Evolutionary conservation across 2,329 filamentous ascomycete species (phyloP).

Genomic region (Penicillium sp.): DNA sequence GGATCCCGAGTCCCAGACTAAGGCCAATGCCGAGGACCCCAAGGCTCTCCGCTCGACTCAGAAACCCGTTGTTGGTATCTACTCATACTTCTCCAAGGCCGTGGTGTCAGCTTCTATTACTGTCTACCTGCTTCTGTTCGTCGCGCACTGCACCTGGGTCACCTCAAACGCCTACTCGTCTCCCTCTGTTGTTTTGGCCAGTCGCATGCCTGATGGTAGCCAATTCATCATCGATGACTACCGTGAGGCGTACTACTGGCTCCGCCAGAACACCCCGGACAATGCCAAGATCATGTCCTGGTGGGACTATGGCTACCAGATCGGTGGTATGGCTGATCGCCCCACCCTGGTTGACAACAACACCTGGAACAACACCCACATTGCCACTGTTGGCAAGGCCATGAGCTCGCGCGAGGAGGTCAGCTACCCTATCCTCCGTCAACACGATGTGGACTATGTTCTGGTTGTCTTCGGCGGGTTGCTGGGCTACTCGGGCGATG

Average conservation of each 20-base stretch:
- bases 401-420: constrained; percentile 98
- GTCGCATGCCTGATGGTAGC: constrained; percentile 86
- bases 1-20: constrained; percentile 45
- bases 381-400: constrained; percentile 97
- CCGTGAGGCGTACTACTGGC: constrained; percentile 98
- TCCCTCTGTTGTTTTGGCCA: constrained; percentile 93
- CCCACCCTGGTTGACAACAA: constrained; percentile 99
- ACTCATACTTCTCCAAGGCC: constrained; percentile 75
- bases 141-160: constrained; percentile 98
- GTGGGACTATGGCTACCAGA: constrained; percentile 99
- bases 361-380: constrained; percentile 99
- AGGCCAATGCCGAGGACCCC: constrained; percentile 41
- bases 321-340: constrained; percentile 97
- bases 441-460: constrained; percentile 99
- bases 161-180: constrained; percentile 99
- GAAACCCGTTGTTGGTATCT: constrained; percentile 79
- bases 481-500: constrained; percentile 94
- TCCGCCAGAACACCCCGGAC: constrained; percentile 91
- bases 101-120: constrained; percentile 72
- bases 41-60: constrained; percentile 66
- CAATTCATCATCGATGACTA: constrained; percentile 99
- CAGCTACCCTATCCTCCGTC: constrained; percentile 96
- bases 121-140: constrained; percentile 86
- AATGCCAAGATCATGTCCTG: constrained; percentile 99
- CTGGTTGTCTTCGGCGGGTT: constrained; percentile 94